A percentile compares a stretch with the other conserved stretches of the same genome.
Evolutionary conservation across 805 yeast species (phyloP).

Genomic region (Cyberlindnera japonica): DNA sequence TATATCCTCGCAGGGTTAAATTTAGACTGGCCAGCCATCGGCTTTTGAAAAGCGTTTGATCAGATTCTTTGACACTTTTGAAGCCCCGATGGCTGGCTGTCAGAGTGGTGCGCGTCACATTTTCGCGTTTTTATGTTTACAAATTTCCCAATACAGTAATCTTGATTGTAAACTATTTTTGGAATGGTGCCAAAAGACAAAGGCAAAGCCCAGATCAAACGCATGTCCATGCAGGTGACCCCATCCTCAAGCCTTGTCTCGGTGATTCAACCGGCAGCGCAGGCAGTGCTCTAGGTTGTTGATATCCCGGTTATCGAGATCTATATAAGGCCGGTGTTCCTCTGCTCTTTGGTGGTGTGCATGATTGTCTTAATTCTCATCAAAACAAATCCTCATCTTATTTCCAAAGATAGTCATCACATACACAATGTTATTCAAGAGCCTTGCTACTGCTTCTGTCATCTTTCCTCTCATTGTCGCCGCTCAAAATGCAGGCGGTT

Average conservation of each 20-base stretch:
- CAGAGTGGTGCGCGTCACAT: conserved; percentile 3
- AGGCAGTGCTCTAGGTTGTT: not conserved
- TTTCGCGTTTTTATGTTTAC: conserved; percentile 1
- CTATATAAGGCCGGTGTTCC: not conserved
- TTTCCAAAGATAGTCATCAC: not conserved
- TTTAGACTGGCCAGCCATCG: not conserved
- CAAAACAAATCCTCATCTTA: not conserved
- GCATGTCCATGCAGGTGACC: not conserved
- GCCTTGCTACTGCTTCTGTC: conserved; percentile 10
- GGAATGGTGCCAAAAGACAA: conserved; percentile 3
- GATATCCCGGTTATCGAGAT: not conserved
- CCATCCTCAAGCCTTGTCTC: not conserved
- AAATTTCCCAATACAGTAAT: conserved; percentile 1
- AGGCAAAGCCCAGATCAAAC: not conserved
- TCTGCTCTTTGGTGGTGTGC: not conserved
- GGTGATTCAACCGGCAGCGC: no score
- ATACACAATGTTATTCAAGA: conserved; percentile 16
- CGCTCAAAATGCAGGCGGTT: conserved; percentile 15
- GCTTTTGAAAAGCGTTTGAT: conserved; percentile 1
- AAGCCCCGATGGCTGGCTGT: conserved; percentile 8
- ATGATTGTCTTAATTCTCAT: not conserved
- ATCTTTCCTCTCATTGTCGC: conserved; percentile 9
- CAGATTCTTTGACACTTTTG: not conserved
- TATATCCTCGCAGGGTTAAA: no score
- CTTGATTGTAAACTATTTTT: not conserved